A percentile compares a stretch with the other conserved stretches of the same genome.
Evolutionary conservation across 805 yeast genomes (phyloP).

Genomic region (Blastobotrys parvus): DNA sequence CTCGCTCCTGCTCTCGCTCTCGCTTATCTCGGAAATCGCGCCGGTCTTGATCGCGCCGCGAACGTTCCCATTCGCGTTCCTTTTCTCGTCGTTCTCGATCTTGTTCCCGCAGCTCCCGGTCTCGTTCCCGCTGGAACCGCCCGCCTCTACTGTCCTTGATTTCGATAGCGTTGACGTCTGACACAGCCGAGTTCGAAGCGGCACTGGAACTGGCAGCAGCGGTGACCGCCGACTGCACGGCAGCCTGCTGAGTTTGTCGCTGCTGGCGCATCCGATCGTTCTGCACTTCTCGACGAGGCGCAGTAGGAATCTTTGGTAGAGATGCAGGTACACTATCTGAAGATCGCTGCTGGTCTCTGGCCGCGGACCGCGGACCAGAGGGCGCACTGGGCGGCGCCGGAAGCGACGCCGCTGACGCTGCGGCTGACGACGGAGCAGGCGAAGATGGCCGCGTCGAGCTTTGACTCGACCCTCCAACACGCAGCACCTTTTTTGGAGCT

Average conservation of each 20-base stretch:
- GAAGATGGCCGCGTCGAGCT: neutral
- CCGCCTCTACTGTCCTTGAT: neutral
- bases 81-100: neutral
- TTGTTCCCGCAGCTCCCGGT: neutral
- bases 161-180: neutral
- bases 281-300: neutral
- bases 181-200: neutral
- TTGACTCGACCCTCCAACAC: no score
- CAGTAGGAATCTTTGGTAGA: neutral
- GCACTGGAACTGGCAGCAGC: neutral
- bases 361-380: neutral
- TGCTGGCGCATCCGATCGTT: neutral
- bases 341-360: neutral
- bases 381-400: neutral
- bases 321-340: neutral
- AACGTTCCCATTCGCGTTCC: neutral
- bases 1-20: constrained; percentile 5
- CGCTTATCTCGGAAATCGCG: neutral
- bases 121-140: neutral
- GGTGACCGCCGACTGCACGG: neutral
- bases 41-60: constrained; percentile 1
- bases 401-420: neutral
- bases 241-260: neutral
- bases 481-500: no score
- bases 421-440: neutral